Evolutionary conservation across 148 eudicot species (phyloP).

Genomic region (Drosera capensis): DNA sequence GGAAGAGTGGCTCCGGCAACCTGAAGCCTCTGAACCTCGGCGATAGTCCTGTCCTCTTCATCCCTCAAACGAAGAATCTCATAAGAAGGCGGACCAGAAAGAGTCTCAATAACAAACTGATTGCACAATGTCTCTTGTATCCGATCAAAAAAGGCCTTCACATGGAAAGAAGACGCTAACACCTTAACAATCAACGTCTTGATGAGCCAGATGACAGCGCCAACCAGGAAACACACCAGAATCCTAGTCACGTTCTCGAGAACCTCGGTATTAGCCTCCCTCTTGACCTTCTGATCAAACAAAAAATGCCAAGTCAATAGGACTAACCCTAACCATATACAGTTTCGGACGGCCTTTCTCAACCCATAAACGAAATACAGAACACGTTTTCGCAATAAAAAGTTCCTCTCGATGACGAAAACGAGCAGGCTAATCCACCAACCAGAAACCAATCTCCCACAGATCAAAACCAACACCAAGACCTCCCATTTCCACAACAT

Average conservation of each 20-base stretch:
- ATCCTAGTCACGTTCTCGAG: conserved; percentile 32
- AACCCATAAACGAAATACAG: conserved; percentile 77
- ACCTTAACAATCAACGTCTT: conserved; percentile 73
- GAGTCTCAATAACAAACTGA: conserved; percentile 66
- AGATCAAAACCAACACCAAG: conserved; percentile 51
- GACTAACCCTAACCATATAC: conserved; percentile 61
- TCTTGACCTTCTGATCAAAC: conserved; percentile 28
- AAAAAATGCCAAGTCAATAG: conserved; percentile 57
- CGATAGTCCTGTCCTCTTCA: conserved; percentile 38
- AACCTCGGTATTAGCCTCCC: conserved; percentile 19
- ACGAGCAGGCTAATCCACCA: conserved; percentile 61
- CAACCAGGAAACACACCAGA: conserved; percentile 31
- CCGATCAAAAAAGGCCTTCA: conserved; percentile 65
- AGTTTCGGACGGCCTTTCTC: conserved; percentile 51
- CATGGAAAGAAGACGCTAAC: conserved; percentile 71
- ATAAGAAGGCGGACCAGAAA: conserved; percentile 56
- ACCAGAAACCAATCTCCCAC: conserved; percentile 73
- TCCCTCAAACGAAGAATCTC: conserved; percentile 24
- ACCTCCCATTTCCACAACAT: conserved; percentile 86
- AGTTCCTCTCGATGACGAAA: conserved; percentile 68
- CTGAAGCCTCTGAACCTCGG: conserved; percentile 38
- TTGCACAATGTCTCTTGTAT: conserved; percentile 67
- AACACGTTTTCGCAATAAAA: conserved; percentile 51
- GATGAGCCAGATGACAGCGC: conserved; percentile 45
- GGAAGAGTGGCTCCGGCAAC: conserved; percentile 41